Evolutionary conservation across 371 early-diverging fungal genomes (phyloP).

Genomic region (Basidiobolus heterosporus): DNA sequence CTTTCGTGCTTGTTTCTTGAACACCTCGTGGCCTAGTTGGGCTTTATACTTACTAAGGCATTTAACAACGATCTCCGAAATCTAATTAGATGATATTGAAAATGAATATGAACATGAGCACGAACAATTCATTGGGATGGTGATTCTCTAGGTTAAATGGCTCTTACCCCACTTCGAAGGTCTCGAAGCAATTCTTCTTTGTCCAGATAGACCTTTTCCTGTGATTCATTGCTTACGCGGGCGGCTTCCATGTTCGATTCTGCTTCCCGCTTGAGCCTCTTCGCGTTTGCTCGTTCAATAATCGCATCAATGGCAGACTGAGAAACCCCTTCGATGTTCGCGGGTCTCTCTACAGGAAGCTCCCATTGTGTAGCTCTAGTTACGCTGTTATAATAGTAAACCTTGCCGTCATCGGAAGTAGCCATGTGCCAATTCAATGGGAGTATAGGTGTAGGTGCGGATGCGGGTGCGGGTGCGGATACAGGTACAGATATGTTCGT

Average conservation of each 20-base stretch:
- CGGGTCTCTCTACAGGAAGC: not conserved
- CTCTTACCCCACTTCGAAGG: too few relatives aligned
- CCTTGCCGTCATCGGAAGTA: not conserved
- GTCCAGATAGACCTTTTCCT: too few relatives aligned
- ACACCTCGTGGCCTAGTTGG: slow-evolving; percentile 30
- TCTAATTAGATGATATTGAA: slow-evolving; percentile 11
- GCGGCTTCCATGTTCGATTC: too few relatives aligned
- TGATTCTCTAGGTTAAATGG: too few relatives aligned
- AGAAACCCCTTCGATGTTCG: slow-evolving; percentile 4
- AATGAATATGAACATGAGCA: slow-evolving; percentile 18
- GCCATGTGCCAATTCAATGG: not conserved
- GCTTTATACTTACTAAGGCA: slow-evolving; percentile 39
- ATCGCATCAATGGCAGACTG: too few relatives aligned
- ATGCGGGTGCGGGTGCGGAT: too few relatives aligned
- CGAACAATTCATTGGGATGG: slow-evolving; percentile 17
- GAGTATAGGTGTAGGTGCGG: not conserved
- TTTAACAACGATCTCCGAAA: slow-evolving; percentile 39
- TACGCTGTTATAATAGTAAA: not conserved
- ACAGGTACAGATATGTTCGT: too few relatives aligned
- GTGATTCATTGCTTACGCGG: too few relatives aligned
- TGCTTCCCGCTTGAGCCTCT: too few relatives aligned
- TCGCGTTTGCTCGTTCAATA: too few relatives aligned
- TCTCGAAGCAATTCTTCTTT: too few relatives aligned
- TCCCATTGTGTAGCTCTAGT: not conserved
- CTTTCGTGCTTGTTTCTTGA: slow-evolving; percentile 54